These are phyloP conservation scores for Paraconiothyrium sp. DNA, from an alignment of 2,329 filamentous ascomycete genomes.

Conservation along the genomic window DNA sequence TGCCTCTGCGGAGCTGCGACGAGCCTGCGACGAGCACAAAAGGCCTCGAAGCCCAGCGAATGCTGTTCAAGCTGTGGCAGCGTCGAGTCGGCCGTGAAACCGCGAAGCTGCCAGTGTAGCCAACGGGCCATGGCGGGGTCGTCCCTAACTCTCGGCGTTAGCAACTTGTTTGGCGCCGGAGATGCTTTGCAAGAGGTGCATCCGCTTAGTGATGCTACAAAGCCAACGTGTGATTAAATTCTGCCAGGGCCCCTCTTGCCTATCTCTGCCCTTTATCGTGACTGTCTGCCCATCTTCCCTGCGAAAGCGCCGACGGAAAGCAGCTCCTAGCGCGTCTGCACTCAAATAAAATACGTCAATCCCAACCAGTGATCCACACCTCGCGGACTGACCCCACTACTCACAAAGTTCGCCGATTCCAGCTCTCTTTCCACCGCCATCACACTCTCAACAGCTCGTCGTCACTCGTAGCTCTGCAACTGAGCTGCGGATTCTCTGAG, in stretches of 20 bases:
- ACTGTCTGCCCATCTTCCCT: conserved; percentile 18
- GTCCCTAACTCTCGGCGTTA: conserved; percentile 39
- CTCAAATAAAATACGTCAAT: conserved; percentile 37
- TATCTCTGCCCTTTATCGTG: conserved; percentile 24
- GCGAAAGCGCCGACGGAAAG: conserved; percentile 28
- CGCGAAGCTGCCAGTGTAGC: conserved; percentile 9
- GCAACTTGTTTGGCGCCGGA: conserved; percentile 43
- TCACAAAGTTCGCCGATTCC: conserved; percentile 30
- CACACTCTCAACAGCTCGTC: conserved; percentile 19
- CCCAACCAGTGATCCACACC: conserved; percentile 30
- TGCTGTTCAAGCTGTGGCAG: not conserved
- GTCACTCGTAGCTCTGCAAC: conserved; percentile 4
- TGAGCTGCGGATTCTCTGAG: conserved; percentile 27
- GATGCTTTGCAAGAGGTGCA: conserved; percentile 42
- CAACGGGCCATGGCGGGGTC: conserved; percentile 36
- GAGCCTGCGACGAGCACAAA: conserved; percentile 26
- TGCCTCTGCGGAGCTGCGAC: conserved; percentile 26
- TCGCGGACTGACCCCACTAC: conserved; percentile 38
- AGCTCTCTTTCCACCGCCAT: conserved; percentile 34
- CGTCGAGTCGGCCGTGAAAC: conserved; percentile 11
- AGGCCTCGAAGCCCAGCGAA: conserved; percentile 1
- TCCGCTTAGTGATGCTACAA: conserved; percentile 48
- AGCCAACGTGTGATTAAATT: conserved; percentile 32
- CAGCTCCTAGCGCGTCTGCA: conserved; percentile 30
- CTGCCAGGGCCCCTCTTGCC: conserved; percentile 32